Evolutionary conservation across 345 rosid species (phyloP), one percentile per base, ranked within the genome.

Genomic region (Corymbia maculata): DNA sequence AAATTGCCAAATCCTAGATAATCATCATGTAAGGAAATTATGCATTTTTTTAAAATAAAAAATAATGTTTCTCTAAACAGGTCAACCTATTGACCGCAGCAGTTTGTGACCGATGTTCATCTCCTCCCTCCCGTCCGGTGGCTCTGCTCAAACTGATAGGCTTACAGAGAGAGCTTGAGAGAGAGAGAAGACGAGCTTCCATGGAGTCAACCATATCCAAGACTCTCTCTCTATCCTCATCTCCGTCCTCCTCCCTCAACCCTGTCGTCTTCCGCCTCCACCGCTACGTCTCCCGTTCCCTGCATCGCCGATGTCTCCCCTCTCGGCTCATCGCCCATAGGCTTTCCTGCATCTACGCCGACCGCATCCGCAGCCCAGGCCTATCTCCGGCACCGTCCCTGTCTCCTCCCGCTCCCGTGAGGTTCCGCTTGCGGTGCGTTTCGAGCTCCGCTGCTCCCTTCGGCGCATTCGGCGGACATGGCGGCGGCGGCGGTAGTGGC

Each of bases 371-470:
- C 66, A 21, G 50, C 24, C 57, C 79, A 13, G 28, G 0, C 57
- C 85, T 80, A 55, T 44, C 13, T 19, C 50, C 42, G 21, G 30
- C 22, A 22, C 86, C 89, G 28, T 4, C 86, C 50, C 47, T n/a
- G 21, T 45, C 85, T 16, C 79, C 86, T 45, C 68, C 75, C 24
- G 70, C n/a, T 51, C 52, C 51, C 21, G 13, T 14, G 30, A 13
- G 80, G 26, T 22, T 85, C 51, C 22, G 52, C 51, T 88, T 93
- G 86, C 87, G 92, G 15, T 95, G 98, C 86, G 57, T 92, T 59
- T 91, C 97, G 5, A 92, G 89, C 89, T 92, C 96, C 3, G 89
- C 95, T 19, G 91, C 94, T 7, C 94, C 93, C 14, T 95, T 94
- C 79, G 94, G 93, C 53, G 89, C 92, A 24, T 85, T 89, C 3